Conservation (phyloP, 331 rosid genomes). For the Stylosanthes scabra region DNA sequence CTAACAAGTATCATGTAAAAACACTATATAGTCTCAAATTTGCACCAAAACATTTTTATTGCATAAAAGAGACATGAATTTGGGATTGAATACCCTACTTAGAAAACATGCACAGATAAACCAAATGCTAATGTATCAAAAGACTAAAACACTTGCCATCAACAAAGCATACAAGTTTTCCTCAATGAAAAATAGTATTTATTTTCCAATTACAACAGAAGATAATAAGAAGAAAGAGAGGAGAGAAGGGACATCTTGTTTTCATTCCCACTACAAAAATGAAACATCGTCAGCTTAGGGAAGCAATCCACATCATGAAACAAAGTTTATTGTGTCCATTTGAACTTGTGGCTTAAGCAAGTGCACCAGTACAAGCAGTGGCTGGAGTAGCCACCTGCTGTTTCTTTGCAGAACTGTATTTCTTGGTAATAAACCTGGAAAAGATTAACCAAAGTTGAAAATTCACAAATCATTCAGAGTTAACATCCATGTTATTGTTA, state of each 20-base stretch:
- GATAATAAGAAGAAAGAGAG: constrained; percentile 5
- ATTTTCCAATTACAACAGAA: constrained; percentile 43
- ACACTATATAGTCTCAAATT: constrained; percentile 3
- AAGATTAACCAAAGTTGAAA: background rate
- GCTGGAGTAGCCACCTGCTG: constrained; percentile 67
- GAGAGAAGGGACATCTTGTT: background rate
- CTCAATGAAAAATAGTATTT: constrained; percentile 48
- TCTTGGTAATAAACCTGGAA: constrained; percentile 88
- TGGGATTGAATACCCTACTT: constrained; percentile 7
- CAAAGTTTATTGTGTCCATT: constrained; percentile 27
- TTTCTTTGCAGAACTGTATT: constrained; percentile 78
- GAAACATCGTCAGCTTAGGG: constrained; percentile 30
- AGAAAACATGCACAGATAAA: constrained; percentile 14
- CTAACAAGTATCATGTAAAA: constrained; percentile 9
- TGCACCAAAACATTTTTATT: constrained; percentile 11
- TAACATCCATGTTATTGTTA: too few species aligned
- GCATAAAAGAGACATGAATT: background rate
- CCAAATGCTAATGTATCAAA: background rate
- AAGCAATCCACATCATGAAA: constrained; percentile 41
- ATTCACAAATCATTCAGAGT: too few species aligned
- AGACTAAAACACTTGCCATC: constrained; percentile 27
- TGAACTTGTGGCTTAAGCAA: constrained; percentile 58
- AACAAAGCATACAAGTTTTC: constrained; percentile 29
- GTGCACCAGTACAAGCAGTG: constrained; percentile 80
- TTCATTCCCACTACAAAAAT: constrained; percentile 7